Percentiles rank a stretch among this genome's conserved stretches.
Conservation (phyloP, 1,284 basidiomycete species). For the Fomitopsis schrenkii region DNA sequence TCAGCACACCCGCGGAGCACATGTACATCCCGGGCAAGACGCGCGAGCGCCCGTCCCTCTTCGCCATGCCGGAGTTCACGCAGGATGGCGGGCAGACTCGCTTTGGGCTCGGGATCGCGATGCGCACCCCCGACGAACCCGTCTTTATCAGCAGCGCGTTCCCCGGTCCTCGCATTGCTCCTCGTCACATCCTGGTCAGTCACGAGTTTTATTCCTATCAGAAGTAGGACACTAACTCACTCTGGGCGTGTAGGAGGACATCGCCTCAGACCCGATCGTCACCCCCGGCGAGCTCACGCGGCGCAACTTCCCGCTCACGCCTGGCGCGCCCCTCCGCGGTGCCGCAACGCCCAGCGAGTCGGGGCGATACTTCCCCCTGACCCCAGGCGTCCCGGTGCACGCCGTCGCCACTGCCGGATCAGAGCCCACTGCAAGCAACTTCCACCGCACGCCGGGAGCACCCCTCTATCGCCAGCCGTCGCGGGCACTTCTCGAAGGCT, state of each 20-base stretch:
- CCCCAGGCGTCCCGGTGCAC: neutral
- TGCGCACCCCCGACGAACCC: neutral
- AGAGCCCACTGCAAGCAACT: neutral
- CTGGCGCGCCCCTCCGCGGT: slow-evolving; percentile 1
- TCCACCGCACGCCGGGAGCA: slow-evolving; percentile 18
- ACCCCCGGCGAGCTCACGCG: slow-evolving; percentile 1
- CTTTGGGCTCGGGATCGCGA: neutral
- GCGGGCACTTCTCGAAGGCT: neutral
- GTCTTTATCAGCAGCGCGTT: neutral
- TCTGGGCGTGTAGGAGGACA: neutral
- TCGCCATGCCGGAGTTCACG: neutral
- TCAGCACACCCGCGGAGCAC: neutral
- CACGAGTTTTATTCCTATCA: neutral
- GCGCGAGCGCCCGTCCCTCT: neutral
- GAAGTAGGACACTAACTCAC: neutral
- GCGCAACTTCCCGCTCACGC: slow-evolving; percentile 5
- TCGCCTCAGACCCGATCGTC: neutral
- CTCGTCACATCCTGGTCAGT: neutral
- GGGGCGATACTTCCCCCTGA: neutral
- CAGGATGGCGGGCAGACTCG: neutral
- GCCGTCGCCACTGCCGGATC: neutral
- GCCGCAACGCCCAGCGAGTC: neutral
- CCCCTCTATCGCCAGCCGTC: slow-evolving; percentile 7
- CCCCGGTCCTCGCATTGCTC: neutral
- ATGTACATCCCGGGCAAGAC: neutral